Evolutionary conservation across 1,139 yeast genomes (phyloP).

Genomic region (Williopsis jadinii): DNA sequence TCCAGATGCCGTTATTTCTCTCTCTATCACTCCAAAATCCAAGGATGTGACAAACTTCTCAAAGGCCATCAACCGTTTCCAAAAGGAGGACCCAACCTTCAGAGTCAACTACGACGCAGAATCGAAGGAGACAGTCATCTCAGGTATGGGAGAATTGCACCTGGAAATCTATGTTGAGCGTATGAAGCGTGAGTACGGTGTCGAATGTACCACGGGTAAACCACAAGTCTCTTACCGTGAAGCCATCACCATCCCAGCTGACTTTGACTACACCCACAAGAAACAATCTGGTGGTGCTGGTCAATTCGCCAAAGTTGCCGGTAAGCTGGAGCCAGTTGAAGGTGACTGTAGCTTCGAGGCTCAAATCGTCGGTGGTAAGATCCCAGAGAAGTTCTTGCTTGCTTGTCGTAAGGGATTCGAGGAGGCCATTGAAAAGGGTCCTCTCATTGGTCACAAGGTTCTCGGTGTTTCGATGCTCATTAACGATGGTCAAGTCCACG

Average conservation of each 20-base stretch:
- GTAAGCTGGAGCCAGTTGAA: slow-evolving; percentile 62
- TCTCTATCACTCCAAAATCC: slow-evolving; percentile 82
- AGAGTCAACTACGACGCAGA: slow-evolving; percentile 86
- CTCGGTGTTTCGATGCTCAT: slow-evolving; percentile 89
- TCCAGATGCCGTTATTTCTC: slow-evolving; percentile 95
- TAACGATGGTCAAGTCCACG: slow-evolving; percentile 96
- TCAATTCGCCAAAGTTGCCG: slow-evolving; percentile 96
- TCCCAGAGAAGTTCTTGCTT: slow-evolving; percentile 86
- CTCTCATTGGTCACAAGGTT: slow-evolving; percentile 89
- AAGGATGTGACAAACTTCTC: slow-evolving; percentile 88
- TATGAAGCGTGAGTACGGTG: slow-evolving; percentile 95
- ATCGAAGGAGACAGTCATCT: slow-evolving; percentile 90
- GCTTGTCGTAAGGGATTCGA: slow-evolving; percentile 97
- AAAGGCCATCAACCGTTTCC: slow-evolving; percentile 94
- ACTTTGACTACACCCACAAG: slow-evolving; percentile 94
- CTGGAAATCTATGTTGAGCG: slow-evolving; percentile 96
- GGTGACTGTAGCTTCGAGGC: slow-evolving; percentile 73
- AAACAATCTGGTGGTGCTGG: slow-evolving; percentile 99
- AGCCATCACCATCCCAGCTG: slow-evolving; percentile 65
- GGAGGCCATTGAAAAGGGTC: slow-evolving; percentile 94
- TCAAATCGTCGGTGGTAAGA: slow-evolving; percentile 93
- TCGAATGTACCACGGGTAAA: slow-evolving; percentile 91
- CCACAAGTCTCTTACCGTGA: slow-evolving; percentile 99
- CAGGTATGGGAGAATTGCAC: slow-evolving; percentile 99
- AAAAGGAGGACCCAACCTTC: slow-evolving; percentile 98